A percentile compares a stretch with the other conserved stretches of the same genome.
Conservation (phyloP, 1,139 yeast species). For the Debaryomyces subglobosus region DNA sequence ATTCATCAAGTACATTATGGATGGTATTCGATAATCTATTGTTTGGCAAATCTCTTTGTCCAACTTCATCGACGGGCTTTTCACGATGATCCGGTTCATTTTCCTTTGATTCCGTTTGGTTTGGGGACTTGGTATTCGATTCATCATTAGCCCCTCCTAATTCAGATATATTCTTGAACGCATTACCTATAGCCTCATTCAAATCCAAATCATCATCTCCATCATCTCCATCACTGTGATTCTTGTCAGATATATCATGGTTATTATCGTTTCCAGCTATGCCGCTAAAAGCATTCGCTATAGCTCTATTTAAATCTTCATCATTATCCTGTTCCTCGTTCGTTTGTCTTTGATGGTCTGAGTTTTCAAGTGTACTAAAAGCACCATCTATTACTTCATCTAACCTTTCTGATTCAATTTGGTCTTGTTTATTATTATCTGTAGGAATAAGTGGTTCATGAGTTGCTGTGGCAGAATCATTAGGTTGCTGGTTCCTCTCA, state of each 20-base stretch:
- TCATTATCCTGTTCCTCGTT: constrained; percentile 2
- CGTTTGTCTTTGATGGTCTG: neutral
- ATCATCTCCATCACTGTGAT: constrained; percentile 11
- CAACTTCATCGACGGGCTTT: neutral
- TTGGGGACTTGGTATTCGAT: neutral
- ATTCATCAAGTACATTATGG: constrained; percentile 5
- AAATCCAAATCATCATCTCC: constrained; percentile 16
- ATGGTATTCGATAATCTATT: neutral
- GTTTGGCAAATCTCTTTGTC: neutral
- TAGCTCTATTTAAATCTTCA: constrained; percentile 18
- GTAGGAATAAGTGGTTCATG: neutral
- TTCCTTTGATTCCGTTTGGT: neutral
- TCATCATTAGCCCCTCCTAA: neutral
- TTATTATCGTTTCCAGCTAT: neutral
- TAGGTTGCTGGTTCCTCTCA: neutral
- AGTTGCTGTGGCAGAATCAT: neutral
- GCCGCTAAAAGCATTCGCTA: constrained; percentile 16
- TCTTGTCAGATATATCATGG: constrained; percentile 1
- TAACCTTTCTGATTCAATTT: constrained; percentile 1
- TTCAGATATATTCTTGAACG: constrained; percentile 20
- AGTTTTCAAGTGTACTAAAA: neutral
- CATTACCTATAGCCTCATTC: constrained; percentile 30
- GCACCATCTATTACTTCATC: constrained; percentile 3
- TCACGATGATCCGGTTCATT: neutral
- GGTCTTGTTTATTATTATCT: neutral